Conservation (phyloP, 768 basidiomycete species). For the Suillus americanus region DNA sequence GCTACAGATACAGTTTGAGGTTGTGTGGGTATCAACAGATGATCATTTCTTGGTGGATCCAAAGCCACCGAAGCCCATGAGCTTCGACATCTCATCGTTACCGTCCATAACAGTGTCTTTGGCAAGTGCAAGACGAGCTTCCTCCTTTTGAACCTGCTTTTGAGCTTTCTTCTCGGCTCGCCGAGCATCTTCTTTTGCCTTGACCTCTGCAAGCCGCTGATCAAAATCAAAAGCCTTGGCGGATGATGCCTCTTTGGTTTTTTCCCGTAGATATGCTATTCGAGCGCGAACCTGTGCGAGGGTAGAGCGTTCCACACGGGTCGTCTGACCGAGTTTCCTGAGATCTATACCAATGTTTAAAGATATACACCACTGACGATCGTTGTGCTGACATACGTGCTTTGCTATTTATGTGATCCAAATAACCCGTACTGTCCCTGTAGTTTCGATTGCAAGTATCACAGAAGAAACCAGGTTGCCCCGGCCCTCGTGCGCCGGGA, state of each 20-base stretch:
- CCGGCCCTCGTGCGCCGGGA: conserved; percentile 77
- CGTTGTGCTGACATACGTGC: conserved; percentile 63
- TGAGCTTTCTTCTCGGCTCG: conserved; percentile 76
- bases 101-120: conserved; percentile 46
- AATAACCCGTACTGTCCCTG: conserved; percentile 91
- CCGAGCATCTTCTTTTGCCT: conserved; percentile 63
- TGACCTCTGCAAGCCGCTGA: conserved; percentile 80
- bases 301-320: conserved; percentile 86
- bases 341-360: conserved; percentile 63
- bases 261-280: conserved; percentile 85
- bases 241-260: conserved; percentile 76
- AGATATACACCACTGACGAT: conserved; percentile 5
- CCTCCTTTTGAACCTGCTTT: conserved; percentile 77
- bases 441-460: conserved; percentile 89
- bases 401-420: conserved; percentile 95
- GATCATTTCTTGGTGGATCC: conserved; percentile 78
- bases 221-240: conserved; percentile 97
- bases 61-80: conserved; percentile 95
- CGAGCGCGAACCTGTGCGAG: conserved; percentile 89
- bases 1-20: conserved; percentile 13
- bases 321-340: conserved; percentile 92
- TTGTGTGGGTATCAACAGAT: conserved; percentile 19
- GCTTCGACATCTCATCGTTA: conserved; percentile 67
- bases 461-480: conserved; percentile 93
- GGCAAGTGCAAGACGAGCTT: conserved; percentile 63